phyloP scores from a whole-genome alignment of 108 stramenopile genomes.

The Nitzschia sp. region DNA sequence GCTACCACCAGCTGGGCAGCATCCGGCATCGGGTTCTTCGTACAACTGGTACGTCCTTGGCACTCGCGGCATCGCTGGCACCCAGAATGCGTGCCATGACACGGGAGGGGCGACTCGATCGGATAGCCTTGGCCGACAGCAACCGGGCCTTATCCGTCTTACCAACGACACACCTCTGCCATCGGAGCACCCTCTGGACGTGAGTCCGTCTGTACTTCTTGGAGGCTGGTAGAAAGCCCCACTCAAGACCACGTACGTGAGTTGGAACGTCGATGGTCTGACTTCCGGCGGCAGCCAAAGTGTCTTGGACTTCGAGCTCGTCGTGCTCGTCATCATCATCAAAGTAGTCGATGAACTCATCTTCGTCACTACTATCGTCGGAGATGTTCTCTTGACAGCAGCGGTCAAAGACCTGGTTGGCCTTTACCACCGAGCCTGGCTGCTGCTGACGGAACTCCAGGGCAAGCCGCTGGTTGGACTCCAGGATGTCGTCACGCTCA shows the following conservation, averaged over 20 bases:
- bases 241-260: conserved; percentile 34
- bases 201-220: conserved; percentile 29
- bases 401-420: conserved; percentile 29
- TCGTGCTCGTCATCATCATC: neutral
- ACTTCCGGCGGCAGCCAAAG: neutral
- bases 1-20: conserved; percentile 21
- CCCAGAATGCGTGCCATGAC: conserved; percentile 21
- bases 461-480: conserved; percentile 22
- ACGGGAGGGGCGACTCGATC: conserved; percentile 19
- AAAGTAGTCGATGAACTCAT: neutral
- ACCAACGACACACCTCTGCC: conserved; percentile 15
- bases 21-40: conserved; percentile 19
- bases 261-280: conserved; percentile 15
- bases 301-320: conserved; percentile 11
- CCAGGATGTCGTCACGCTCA: conserved; percentile 31
- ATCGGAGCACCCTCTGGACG: conserved; percentile 13
- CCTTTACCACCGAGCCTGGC: conserved; percentile 8
- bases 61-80: conserved; percentile 7
- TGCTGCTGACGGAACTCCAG: conserved; percentile 21
- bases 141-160: neutral
- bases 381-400: conserved; percentile 16
- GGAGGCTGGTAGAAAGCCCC: conserved; percentile 30
- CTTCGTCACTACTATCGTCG: conserved; percentile 3
- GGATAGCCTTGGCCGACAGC: conserved; percentile 7
- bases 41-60: conserved; percentile 11